phyloP scores from a whole-genome alignment of 306 rosid species.

The Ormosia semicastrata region DNA sequence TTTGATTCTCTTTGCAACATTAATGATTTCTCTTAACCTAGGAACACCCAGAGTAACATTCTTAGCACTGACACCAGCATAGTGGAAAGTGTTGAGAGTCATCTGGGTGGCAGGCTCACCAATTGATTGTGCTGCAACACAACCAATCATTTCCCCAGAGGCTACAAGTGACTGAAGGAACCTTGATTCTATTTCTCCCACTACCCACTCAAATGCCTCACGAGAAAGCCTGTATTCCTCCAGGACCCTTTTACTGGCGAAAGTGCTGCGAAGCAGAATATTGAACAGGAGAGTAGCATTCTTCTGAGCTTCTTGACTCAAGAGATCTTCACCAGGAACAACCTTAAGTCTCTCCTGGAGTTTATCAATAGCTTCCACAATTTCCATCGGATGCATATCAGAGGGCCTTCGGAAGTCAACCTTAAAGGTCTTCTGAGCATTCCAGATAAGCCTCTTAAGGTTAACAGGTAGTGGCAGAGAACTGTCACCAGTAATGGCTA shows the following conservation, averaged over 20 bases:
- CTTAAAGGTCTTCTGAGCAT: conserved; percentile 94
- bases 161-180: conserved; percentile 97
- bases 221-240: conserved; percentile 97
- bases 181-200: conserved; percentile 95
- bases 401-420: conserved; percentile 94
- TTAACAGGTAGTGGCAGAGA: conserved; percentile 94
- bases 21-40: conserved; percentile 94
- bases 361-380: conserved; percentile 97
- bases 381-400: conserved; percentile 99
- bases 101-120: conserved; percentile 99
- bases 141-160: conserved; percentile 99
- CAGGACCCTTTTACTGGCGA: conserved; percentile 94
- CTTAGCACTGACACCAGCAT: conserved; percentile 99
- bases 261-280: conserved; percentile 93
- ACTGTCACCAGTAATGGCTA: conserved; percentile 83
- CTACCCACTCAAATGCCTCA: conserved; percentile 98
- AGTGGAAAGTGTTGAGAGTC: conserved; percentile 99
- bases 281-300: conserved; percentile 90
- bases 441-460: conserved; percentile 96
- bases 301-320: conserved; percentile 97
- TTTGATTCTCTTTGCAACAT: conserved; percentile 96
- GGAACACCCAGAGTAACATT: conserved; percentile 99
- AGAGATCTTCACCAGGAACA: conserved; percentile 90
- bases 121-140: conserved; percentile 96
- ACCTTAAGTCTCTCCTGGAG: conserved; percentile 96